Base-by-base conservation (phyloP, 225 moss, liverwort and hornwort species). In the Takakia lepidozioides region DNA sequence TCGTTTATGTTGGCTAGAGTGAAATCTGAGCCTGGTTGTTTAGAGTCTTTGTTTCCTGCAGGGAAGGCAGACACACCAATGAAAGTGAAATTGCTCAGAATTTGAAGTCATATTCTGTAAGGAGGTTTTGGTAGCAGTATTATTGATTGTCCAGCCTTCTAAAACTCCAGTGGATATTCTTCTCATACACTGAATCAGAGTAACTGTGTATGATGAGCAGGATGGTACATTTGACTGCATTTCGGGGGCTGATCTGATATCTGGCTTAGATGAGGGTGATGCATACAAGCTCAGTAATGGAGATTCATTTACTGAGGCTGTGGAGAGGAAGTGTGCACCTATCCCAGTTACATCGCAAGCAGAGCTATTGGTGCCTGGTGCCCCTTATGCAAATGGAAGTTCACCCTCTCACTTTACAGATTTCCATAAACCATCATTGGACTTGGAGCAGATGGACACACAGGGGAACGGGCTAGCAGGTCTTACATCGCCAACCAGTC, bases 221-320 rank as follows among this genome's bases (percentile, higher is more conserved):
- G 73, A 64, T 74, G 73, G 64, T 68, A 57, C 73, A 64, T 74
- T 68, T 68, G 68, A 74, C 68, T 47, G 64, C 73, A 68, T 74
- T 74, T 52, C 68, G 68, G 68, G 68, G 60, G 19, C 73, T 68
- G 32, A 63, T 74, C 56, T 74, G 73, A 74, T 59, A 17, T 23
- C 68, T 23, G n/a, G n/a, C n/a, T 63, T 74, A 16, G 73, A 63
- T n/a, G 49, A 57, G 16, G 67, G 73, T 51, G 63, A 73, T 48
- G 63, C 67, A 45, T 73, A 67, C 55, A 73, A 67, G 48, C 59
- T 68, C 47, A 55, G 19, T 29, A 64, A 64, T 38, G 63, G 59
- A 50, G 59, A 59, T 40, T 67, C 62, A 34, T 72, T 58, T 55
- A 58, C 56, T 44, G 60, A 68, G 46, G 64, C 59, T 20, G 52